Percentiles rank a stretch among this genome's conserved stretches.
phyloP scores from a whole-genome alignment of 2,329 filamentous ascomycete genomes.

The Thelonectria blattea region DNA sequence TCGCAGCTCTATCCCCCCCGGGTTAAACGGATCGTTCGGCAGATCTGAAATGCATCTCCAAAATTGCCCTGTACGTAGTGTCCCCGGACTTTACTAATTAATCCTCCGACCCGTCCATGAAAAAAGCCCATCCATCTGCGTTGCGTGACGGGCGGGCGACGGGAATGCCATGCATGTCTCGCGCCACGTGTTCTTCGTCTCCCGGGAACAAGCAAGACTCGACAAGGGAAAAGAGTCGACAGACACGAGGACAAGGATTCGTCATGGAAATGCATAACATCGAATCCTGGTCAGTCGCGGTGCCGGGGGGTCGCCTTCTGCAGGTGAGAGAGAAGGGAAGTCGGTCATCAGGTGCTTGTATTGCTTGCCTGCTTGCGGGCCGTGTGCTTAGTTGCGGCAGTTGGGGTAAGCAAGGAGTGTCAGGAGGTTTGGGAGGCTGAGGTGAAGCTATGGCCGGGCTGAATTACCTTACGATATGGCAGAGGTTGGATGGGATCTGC shows the following conservation, averaged over 20 bases:
- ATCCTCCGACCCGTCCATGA: background rate
- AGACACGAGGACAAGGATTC: background rate
- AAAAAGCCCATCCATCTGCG: too few relatives aligned
- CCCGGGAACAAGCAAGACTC: background rate
- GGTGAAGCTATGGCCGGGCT: constrained; percentile 11
- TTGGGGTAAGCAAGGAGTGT: background rate
- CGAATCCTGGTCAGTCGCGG: too few relatives aligned
- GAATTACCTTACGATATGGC: constrained; percentile 5
- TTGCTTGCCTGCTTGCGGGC: background rate
- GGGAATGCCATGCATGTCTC: background rate
- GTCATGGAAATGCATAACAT: background rate
- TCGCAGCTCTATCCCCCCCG: background rate
- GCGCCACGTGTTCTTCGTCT: background rate
- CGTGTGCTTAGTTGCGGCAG: background rate
- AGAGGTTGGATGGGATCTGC: background rate
- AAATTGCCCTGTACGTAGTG: background rate
- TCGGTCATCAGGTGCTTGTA: background rate
- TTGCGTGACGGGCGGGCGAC: too few relatives aligned
- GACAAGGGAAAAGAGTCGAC: background rate
- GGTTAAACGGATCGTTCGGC: background rate
- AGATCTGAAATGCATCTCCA: background rate
- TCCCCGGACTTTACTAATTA: background rate
- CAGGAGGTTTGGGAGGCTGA: constrained; percentile 7
- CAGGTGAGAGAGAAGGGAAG: background rate
- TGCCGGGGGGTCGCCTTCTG: background rate